phyloP scores from a whole-genome alignment of 106 monocot genomes.

The Allium sativum region DNA sequence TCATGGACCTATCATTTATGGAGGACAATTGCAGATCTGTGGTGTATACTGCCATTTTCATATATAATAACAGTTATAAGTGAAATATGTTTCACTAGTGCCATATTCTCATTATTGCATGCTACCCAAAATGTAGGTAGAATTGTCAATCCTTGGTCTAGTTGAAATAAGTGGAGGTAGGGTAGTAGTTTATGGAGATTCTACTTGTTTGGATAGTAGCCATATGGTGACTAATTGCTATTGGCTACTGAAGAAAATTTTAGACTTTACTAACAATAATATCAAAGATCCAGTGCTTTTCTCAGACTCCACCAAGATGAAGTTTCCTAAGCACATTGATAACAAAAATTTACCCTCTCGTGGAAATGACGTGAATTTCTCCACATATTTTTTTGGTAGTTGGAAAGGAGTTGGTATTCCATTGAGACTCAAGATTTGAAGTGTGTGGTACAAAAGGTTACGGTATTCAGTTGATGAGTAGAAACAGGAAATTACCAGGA shows the following conservation, averaged over 20 bases:
- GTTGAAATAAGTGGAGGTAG: slow-evolving; percentile 54
- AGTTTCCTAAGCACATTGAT: slow-evolving; percentile 43
- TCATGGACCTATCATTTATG: no score
- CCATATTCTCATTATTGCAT: background rate
- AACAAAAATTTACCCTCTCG: slow-evolving; percentile 46
- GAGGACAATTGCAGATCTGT: no score
- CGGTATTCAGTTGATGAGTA: slow-evolving; percentile 38
- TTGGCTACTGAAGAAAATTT: slow-evolving; percentile 77
- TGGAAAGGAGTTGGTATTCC: slow-evolving; percentile 76
- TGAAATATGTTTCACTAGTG: no score
- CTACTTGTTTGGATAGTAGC: slow-evolving; percentile 96
- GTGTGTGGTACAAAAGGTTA: slow-evolving; percentile 81
- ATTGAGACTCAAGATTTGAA: slow-evolving; percentile 77
- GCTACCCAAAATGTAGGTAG: slow-evolving; percentile 31
- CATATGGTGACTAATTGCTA: slow-evolving; percentile 97
- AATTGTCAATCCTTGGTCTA: slow-evolving; percentile 75
- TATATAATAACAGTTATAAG: no score
- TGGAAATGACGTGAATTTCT: slow-evolving; percentile 87
- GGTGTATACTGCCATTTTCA: no score
- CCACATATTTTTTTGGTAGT: slow-evolving; percentile 64
- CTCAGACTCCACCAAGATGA: slow-evolving; percentile 47
- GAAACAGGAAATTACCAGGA: slow-evolving; percentile 67
- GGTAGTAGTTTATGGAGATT: slow-evolving; percentile 91
- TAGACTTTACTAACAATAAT: slow-evolving; percentile 73
- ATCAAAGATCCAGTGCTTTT: slow-evolving; percentile 73